These are phyloP conservation scores for Nemania bipapillata DNA, from an alignment of 2,329 filamentous ascomycete species.

Conservation along the genomic window DNA sequence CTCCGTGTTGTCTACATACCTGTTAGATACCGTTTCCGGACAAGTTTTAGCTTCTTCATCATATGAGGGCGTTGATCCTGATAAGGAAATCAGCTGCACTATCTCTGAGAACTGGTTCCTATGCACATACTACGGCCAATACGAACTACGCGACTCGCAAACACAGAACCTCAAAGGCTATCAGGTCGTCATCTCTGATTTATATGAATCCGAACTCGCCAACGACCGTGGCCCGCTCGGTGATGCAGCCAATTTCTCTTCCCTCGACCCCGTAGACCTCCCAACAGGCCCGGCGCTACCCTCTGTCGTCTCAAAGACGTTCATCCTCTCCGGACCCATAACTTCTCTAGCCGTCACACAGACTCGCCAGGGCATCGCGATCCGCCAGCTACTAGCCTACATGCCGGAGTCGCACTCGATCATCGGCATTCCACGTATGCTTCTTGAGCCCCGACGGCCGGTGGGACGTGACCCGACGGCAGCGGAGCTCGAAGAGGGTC, in stretches of 20 bases:
- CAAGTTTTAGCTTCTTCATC: constrained; percentile 76
- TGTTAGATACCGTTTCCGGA: constrained; percentile 88
- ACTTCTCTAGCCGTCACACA: constrained; percentile 83
- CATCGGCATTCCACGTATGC: constrained; percentile 78
- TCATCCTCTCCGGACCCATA: constrained; percentile 81
- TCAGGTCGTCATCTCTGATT: constrained; percentile 84
- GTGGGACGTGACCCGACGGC: constrained; percentile 84
- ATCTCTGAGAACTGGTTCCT: constrained; percentile 96
- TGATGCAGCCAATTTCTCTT: constrained; percentile 77
- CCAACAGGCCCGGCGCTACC: constrained; percentile 71
- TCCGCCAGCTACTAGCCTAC: constrained; percentile 81
- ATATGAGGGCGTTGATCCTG: constrained; percentile 78
- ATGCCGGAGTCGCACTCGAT: constrained; percentile 79
- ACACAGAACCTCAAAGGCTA: constrained; percentile 78
- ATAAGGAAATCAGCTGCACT: constrained; percentile 77
- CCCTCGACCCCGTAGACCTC: constrained; percentile 72
- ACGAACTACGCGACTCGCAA: constrained; percentile 65
- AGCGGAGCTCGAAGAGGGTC: constrained; percentile 83
- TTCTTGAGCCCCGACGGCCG: constrained; percentile 87
- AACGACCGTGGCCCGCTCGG: constrained; percentile 87
- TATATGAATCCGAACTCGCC: constrained; percentile 84
- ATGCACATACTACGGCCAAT: constrained; percentile 79
- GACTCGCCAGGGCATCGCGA: constrained; percentile 91
- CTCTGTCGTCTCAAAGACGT: constrained; percentile 81
- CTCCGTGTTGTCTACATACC: constrained; percentile 74